These are phyloP conservation scores for Talaromyces sp. DNA, from an alignment of 2,329 filamentous ascomycete genomes.

Conservation along the genomic window DNA sequence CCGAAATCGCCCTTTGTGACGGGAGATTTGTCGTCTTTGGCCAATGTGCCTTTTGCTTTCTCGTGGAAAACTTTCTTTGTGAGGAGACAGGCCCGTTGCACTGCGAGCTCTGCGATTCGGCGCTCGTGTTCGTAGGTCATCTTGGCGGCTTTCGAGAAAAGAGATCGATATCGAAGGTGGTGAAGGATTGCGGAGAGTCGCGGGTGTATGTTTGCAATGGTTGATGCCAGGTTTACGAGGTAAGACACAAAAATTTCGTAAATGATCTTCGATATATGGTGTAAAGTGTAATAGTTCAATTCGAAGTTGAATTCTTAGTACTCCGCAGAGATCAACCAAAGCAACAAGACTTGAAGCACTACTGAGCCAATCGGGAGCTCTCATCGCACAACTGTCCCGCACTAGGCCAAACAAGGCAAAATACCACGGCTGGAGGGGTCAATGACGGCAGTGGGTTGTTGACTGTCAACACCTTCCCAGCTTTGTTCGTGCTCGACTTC, in stretches of 20 bases:
- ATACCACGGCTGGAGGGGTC: constrained; percentile 12
- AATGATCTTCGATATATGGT: neutral
- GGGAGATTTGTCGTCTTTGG: constrained; percentile 92
- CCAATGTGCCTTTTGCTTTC: constrained; percentile 89
- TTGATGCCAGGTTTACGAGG: constrained; percentile 41
- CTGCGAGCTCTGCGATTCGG: constrained; percentile 78
- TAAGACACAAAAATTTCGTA: neutral
- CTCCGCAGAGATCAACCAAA: neutral
- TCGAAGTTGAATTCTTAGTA: too few species aligned
- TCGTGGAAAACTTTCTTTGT: constrained; percentile 78
- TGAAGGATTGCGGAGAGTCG: constrained; percentile 41
- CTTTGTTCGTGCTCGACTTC: neutral
- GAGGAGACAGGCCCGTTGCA: constrained; percentile 74
- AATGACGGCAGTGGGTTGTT: constrained; percentile 16
- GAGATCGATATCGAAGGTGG: constrained; percentile 24
- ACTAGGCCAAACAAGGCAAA: constrained; percentile 11
- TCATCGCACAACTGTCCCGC: constrained; percentile 4
- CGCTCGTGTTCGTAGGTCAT: constrained; percentile 72
- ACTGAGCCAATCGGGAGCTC: constrained; percentile 20
- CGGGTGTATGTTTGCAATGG: constrained; percentile 37
- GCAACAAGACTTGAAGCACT: neutral
- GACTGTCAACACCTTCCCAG: neutral
- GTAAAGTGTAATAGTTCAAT: too few species aligned
- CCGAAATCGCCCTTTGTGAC: constrained; percentile 98
- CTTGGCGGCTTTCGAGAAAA: constrained; percentile 26